Base-by-base conservation (phyloP, 2,329 filamentous ascomycete species). In the Aspergillus sp. region DNA sequence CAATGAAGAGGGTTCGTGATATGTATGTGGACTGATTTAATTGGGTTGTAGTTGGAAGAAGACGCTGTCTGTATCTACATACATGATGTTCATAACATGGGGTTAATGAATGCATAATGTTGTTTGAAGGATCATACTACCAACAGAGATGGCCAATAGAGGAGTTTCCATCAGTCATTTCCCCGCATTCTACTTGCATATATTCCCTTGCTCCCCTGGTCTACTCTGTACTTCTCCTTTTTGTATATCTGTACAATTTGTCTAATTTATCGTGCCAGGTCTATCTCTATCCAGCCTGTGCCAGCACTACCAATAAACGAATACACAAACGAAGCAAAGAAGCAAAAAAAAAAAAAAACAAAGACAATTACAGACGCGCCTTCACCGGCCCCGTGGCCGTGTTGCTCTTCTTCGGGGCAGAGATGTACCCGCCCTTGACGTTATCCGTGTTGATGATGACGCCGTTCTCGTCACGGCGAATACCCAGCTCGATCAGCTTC, bases 401-500 rank as follows among this genome's bases (percentile, higher is more conserved):
- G 45, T 71, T 65, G 44, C 74, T 78, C 77, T 84, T 84, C 76
- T 83, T 83, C 1, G 81, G 81, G 20, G 81, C 81, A 49, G 76
- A 76, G 50, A 76, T 61, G 62, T 84, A 84, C 1, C 81, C 82
- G n/a, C 78, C 82, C 58, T 76, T 74, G 45, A 73, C 66, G 60
- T 85, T 84, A 59, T 86, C 83, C 10, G 76, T 72, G 61, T 86
- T 85, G 29, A 76, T 66, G 36, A 87, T 71, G 6, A 65, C 73
- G 0, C 81, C 84, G 6, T 73, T 64, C 9, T 64, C 77, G 61
- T 86, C 83, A 38, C 84, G 74, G 45, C 68, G 61, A 52, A 87
- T 83, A 0, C 84, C 84, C 56, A 87, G 66, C 68, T 86, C 84
- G 47, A 86, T 62, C 65, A 87, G 61, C 69, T 85, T 85, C 10